phyloP scores from a whole-genome alignment of 495 filamentous ascomycete species.

The Penicilliopsis zonata region DNA sequence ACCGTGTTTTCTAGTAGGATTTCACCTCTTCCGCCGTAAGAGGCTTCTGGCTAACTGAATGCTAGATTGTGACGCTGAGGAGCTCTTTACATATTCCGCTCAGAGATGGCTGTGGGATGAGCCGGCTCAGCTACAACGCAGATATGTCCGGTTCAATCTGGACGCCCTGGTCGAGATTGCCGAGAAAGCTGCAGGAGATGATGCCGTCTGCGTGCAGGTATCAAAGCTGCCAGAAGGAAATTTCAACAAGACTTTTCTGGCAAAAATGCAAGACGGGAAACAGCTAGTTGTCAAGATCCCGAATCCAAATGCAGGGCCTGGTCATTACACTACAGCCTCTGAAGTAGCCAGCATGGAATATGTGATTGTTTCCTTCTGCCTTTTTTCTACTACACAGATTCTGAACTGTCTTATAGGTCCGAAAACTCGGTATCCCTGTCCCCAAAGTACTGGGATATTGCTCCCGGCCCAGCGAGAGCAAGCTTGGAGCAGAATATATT shows the following conservation, averaged over 20 bases:
- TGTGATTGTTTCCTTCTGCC: too few relatives aligned
- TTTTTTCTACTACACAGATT: too few relatives aligned
- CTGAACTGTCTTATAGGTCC: not conserved
- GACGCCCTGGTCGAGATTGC: constrained; percentile 2
- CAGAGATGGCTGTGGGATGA: constrained; percentile 9
- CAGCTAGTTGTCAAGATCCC: constrained; percentile 14
- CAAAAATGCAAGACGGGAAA: constrained; percentile 15
- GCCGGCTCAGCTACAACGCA: constrained; percentile 1
- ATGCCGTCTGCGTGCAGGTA: constrained; percentile 2
- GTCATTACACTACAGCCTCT: constrained; percentile 13
- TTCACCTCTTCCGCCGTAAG: too few relatives aligned
- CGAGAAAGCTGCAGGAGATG: constrained; percentile 1
- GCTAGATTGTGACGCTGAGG: not conserved
- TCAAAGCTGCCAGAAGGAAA: constrained; percentile 17
- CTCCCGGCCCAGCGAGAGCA: constrained; percentile 1
- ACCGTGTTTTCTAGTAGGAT: too few relatives aligned
- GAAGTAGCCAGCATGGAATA: constrained; percentile 25
- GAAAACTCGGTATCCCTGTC: constrained; percentile 4
- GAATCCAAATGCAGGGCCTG: constrained; percentile 10
- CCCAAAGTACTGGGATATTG: constrained; percentile 4
- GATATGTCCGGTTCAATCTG: constrained; percentile 7
- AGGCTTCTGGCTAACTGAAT: not conserved
- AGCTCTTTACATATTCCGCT: constrained; percentile 1
- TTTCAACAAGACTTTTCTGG: constrained; percentile 20
- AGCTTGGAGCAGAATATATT: constrained; percentile 8